Evolutionary conservation across 441 rosid species (phyloP).

Genomic region (Melastoma candidum): DNA sequence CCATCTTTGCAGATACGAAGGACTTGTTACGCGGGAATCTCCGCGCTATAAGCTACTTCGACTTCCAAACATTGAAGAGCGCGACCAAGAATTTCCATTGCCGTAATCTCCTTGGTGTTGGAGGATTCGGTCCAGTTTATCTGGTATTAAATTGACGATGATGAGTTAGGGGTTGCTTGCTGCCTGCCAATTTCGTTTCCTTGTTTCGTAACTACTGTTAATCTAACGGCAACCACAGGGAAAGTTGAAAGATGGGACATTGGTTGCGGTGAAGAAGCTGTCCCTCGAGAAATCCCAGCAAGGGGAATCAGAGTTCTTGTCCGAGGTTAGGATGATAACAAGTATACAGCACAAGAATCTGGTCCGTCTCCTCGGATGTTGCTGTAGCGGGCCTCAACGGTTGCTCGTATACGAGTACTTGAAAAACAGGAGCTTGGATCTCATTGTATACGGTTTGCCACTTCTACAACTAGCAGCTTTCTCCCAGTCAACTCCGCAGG

Average conservation of each 20-base stretch:
- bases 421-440: constrained; percentile 57
- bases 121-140: constrained; percentile 41
- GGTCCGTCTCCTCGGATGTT: constrained; percentile 47
- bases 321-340: constrained; percentile 44
- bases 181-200: too few species aligned
- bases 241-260: constrained; percentile 28
- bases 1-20: constrained; percentile 17
- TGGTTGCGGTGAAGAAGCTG: constrained; percentile 33
- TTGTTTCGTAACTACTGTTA: too few species aligned
- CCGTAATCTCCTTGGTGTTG: constrained; percentile 32
- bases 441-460: constrained; percentile 30
- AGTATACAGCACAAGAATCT: constrained; percentile 52
- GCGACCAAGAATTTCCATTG: constrained; percentile 35
- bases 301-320: constrained; percentile 35
- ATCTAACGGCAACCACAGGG: constrained; percentile 18
- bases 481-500: neutral
- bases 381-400: constrained; percentile 39
- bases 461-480: neutral
- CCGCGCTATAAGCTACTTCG: constrained; percentile 26
- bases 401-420: constrained; percentile 52
- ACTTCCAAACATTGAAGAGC: constrained; percentile 29
- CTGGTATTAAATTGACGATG: constrained; percentile 15
- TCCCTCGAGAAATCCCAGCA: constrained; percentile 35
- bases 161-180: too few species aligned
- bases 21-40: constrained; percentile 37